phyloP scores from a whole-genome alignment of 345 rosid genomes.

The Salix koriyanagi region DNA sequence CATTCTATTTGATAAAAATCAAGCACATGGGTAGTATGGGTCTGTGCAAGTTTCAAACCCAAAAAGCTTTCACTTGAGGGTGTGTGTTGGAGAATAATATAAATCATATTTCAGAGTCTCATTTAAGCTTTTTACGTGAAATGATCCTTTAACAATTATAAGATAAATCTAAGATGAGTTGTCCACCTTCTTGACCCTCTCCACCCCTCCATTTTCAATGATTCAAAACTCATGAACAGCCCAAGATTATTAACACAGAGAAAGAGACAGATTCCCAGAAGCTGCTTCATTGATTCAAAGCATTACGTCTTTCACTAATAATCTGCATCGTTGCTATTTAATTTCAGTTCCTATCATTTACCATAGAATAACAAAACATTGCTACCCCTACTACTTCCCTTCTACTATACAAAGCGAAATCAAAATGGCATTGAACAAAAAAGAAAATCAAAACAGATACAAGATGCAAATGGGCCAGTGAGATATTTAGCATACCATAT shows the following conservation, averaged over 20 bases:
- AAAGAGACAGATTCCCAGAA: background rate
- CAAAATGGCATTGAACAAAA: conserved; percentile 20
- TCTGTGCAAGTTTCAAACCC: too few species aligned
- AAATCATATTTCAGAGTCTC: too few species aligned
- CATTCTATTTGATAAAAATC: too few species aligned
- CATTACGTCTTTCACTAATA: conserved; percentile 9
- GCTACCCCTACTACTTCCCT: conserved; percentile 26
- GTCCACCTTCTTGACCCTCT: background rate
- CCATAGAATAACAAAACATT: conserved; percentile 30
- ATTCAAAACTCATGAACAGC: background rate
- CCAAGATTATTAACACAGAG: background rate
- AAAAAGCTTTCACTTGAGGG: too few species aligned
- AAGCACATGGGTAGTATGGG: too few species aligned
- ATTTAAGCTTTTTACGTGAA: too few species aligned
- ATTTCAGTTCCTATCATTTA: conserved; percentile 19
- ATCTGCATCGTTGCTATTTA: background rate
- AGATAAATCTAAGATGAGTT: conserved; percentile 19
- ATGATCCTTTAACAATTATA: fast-evolving
- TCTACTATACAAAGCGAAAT: conserved; percentile 47
- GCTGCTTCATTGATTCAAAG: conserved; percentile 19
- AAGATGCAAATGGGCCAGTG: background rate
- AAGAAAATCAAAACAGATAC: background rate
- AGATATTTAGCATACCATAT: conserved; percentile 5
- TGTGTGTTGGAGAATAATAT: too few species aligned
- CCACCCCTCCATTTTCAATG: background rate